phyloP scores from a whole-genome alignment of 2,329 filamentous ascomycete species.

The Botrytis fabae region DNA sequence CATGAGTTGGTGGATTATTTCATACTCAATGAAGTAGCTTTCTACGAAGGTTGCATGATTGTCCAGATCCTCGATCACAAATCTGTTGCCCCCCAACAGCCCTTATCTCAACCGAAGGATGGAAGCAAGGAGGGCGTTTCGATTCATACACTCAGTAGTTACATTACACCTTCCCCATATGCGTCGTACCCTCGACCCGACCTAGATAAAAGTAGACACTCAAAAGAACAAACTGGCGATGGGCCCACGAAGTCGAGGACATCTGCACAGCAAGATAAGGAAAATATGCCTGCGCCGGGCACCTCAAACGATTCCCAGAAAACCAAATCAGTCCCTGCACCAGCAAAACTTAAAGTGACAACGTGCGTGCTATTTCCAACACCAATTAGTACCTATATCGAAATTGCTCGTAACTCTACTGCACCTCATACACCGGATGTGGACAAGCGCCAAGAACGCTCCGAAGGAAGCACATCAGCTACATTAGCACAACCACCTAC shows the following conservation, averaged over 20 bases:
- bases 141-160: conserved; percentile 88
- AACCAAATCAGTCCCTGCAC: conserved; percentile 43
- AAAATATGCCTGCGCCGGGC: conserved; percentile 56
- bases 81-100: conserved; percentile 61
- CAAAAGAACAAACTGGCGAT: conserved; percentile 39
- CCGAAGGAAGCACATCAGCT: conserved; percentile 44
- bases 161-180: conserved; percentile 85
- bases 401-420: conserved; percentile 65
- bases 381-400: conserved; percentile 68
- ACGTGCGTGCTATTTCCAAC: conserved; percentile 88
- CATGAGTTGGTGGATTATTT: conserved; percentile 86
- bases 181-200: conserved; percentile 68
- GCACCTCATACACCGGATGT: conserved; percentile 58
- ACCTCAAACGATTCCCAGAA: conserved; percentile 50
- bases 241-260: conserved; percentile 34
- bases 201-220: conserved; percentile 38
- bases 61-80: conserved; percentile 92
- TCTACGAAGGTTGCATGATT: conserved; percentile 94
- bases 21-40: conserved; percentile 61
- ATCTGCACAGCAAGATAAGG: conserved; percentile 54
- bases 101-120: conserved; percentile 53
- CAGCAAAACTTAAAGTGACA: conserved; percentile 63
- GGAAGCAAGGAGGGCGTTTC: conserved; percentile 72
- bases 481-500: conserved; percentile 54
- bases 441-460: conserved; percentile 45